Conservation (phyloP, 208 protist species). For the Wallacemonas sp. region DNA sequence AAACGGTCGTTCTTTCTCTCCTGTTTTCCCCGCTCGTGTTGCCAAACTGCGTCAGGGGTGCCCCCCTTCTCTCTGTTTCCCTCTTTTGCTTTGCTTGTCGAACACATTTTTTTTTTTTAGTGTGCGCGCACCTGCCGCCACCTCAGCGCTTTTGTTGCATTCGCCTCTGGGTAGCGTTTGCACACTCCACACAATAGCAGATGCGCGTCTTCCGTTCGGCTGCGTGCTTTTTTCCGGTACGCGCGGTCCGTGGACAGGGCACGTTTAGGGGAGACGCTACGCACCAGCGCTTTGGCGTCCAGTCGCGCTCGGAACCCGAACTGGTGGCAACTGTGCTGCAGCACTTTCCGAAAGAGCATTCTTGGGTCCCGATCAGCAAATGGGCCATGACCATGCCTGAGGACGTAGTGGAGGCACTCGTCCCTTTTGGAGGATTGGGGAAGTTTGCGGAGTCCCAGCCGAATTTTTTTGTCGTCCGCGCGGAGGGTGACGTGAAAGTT, state of each 20-base stretch:
- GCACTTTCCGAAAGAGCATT: constrained; percentile 42
- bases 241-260: not conserved
- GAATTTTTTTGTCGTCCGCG: constrained; percentile 75
- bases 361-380: constrained; percentile 45
- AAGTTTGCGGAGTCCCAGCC: constrained; percentile 48
- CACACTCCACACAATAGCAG: too few relatives aligned
- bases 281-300: constrained; percentile 18
- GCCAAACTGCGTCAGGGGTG: too few relatives aligned
- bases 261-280: not conserved
- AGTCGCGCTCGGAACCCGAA: constrained; percentile 41
- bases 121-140: too few relatives aligned
- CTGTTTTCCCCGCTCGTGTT: too few relatives aligned
- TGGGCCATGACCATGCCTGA: constrained; percentile 57
- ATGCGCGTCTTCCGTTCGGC: constrained; percentile 19
- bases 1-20: not conserved
- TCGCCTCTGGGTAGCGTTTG: too few relatives aligned
- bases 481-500: constrained; percentile 57
- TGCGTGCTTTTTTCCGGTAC: not conserved
- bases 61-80: too few relatives aligned
- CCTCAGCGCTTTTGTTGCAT: too few relatives aligned
- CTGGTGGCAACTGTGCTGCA: constrained; percentile 60
- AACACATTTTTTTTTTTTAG: too few relatives aligned
- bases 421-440: constrained; percentile 53
- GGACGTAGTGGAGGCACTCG: constrained; percentile 60
- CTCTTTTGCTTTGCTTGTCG: too few relatives aligned